A percentile compares a stretch with the other conserved stretches of the same genome.
phyloP scores from a whole-genome alignment of 2,329 filamentous ascomycete species.

The Colletotrichum tropicale region DNA sequence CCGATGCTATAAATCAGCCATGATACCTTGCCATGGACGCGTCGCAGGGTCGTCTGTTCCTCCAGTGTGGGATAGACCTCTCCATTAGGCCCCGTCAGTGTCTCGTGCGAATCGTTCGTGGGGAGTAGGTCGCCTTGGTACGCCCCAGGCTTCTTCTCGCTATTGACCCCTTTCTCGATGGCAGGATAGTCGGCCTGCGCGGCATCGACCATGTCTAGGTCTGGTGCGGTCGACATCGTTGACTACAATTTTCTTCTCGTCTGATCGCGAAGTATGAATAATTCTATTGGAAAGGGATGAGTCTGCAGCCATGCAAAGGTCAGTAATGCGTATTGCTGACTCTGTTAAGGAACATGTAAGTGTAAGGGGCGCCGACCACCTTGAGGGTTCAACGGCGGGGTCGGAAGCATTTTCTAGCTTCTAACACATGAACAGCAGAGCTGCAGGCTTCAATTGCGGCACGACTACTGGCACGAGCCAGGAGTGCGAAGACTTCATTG shows the following conservation, averaged over 20 bases:
- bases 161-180: slow-evolving; percentile 11
- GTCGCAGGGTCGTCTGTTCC: slow-evolving; percentile 55
- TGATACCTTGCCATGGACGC: slow-evolving; percentile 57
- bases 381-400: not conserved
- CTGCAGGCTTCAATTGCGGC: not conserved
- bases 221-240: slow-evolving; percentile 10
- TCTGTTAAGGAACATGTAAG: not conserved
- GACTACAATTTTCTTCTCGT: not conserved
- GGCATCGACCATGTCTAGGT: slow-evolving; percentile 13
- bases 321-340: not conserved
- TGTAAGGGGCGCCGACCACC: not conserved
- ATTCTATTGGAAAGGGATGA: not conserved
- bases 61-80: slow-evolving; percentile 56
- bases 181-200: slow-evolving; percentile 5
- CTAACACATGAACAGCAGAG: not conserved
- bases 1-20: slow-evolving; percentile 63
- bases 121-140: not conserved
- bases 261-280: not conserved
- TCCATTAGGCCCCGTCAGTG: not conserved
- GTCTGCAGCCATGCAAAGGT: not conserved
- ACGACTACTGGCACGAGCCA: not conserved
- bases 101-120: not conserved
- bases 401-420: not conserved
- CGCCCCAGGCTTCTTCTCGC: not conserved
- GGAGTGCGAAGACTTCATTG: not conserved